Evolutionary conservation across 345 rosid genomes (phyloP).

Genomic region (Euclidium syriacum): DNA sequence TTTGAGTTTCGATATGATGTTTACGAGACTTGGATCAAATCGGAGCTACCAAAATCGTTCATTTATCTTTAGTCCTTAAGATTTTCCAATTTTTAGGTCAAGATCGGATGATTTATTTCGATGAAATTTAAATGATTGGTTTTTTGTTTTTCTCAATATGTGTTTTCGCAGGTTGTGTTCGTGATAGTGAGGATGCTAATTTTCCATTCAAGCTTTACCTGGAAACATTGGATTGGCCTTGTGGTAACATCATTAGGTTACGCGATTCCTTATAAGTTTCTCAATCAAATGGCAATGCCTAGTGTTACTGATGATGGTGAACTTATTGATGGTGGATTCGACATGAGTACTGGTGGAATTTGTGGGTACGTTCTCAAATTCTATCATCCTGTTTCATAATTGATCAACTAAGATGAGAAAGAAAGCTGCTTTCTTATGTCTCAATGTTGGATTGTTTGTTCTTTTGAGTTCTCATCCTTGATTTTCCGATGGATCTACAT

Average conservation of each 20-base stretch:
- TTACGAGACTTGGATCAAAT: neutral
- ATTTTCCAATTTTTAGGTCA: neutral
- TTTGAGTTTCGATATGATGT: neutral
- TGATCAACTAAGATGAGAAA: neutral
- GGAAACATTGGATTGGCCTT: constrained; percentile 82
- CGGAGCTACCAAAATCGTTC: neutral
- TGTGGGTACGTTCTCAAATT: constrained; percentile 54
- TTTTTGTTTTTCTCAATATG: neutral
- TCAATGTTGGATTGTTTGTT: neutral
- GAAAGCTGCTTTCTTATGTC: neutral
- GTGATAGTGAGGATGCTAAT: constrained; percentile 61
- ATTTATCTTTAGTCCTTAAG: neutral
- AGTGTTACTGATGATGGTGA: constrained; percentile 63
- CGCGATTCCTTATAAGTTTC: constrained; percentile 64
- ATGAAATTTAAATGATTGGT: neutral
- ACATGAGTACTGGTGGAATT: constrained; percentile 86
- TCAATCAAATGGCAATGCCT: constrained; percentile 73
- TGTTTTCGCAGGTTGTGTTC: constrained; percentile 52
- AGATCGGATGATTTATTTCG: neutral
- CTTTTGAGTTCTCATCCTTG: neutral
- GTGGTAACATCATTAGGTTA: constrained; percentile 60
- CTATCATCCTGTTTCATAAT: neutral
- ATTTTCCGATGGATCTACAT: neutral
- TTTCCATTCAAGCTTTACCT: constrained; percentile 59
- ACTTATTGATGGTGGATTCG: constrained; percentile 81